phyloP scores from a whole-genome alignment of 257 asterid species.

The Nicotiana tabacum region DNA sequence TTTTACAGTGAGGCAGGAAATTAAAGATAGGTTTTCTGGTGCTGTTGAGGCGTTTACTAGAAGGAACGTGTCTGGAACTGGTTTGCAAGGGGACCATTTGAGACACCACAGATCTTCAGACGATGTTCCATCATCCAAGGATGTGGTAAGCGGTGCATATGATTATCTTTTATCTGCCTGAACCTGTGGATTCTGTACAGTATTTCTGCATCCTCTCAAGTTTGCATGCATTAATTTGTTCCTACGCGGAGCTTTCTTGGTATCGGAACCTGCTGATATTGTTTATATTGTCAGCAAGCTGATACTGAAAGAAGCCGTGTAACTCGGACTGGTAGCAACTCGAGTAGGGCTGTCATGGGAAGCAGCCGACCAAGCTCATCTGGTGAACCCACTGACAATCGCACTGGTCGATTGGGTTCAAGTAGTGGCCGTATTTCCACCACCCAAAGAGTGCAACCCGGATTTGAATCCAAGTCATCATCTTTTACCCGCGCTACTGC shows the following conservation, averaged over 20 bases:
- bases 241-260: not conserved
- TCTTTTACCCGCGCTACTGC: constrained; percentile 52
- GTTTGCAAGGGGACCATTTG: constrained; percentile 51
- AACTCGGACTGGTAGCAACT: constrained; percentile 52
- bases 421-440: constrained; percentile 50
- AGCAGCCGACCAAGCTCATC: constrained; percentile 75
- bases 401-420: constrained; percentile 45
- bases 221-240: not conserved
- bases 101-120: constrained; percentile 61
- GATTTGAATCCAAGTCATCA: constrained; percentile 62
- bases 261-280: not conserved
- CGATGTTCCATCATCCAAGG: constrained; percentile 55
- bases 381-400: constrained; percentile 58
- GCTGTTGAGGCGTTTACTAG: constrained; percentile 56
- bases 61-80: constrained; percentile 47
- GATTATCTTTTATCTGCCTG: not conserved
- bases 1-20: constrained; percentile 54
- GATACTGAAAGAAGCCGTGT: constrained; percentile 58
- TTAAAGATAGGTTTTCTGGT: constrained; percentile 54
- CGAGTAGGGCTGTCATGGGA: constrained; percentile 57
- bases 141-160: constrained; percentile 39
- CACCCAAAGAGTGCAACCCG: constrained; percentile 53
- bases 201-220: not conserved
- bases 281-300: constrained; percentile 37
- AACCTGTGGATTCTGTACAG: not conserved